Conservation (phyloP, 768 basidiomycete species). For the Hemileccinum impolitum region DNA sequence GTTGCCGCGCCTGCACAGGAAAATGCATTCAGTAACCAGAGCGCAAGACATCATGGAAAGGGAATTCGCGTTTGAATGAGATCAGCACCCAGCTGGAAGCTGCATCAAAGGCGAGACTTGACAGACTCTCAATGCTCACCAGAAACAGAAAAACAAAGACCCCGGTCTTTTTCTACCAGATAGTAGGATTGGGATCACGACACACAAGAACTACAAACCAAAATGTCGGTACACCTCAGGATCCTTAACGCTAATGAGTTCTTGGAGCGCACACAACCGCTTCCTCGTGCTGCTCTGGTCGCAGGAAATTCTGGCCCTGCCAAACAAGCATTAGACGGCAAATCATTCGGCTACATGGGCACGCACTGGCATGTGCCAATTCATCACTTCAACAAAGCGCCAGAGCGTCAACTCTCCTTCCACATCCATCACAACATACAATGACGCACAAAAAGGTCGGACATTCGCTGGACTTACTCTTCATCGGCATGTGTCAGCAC, state of each 20-base stretch:
- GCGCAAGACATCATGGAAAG: conserved; percentile 82
- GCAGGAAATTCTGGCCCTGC: conserved; percentile 94
- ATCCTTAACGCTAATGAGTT: conserved; percentile 91
- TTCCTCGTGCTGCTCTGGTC: conserved; percentile 99
- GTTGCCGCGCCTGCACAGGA: too few species aligned
- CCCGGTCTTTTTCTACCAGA: conserved; percentile 75
- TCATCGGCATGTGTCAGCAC: conserved; percentile 2
- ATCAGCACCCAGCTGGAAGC: conserved; percentile 79
- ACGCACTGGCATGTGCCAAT: conserved; percentile 88
- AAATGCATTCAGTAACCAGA: too few species aligned
- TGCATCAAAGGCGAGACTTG: background rate
- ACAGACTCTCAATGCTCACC: conserved; percentile 46
- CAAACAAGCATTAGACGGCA: conserved; percentile 4
- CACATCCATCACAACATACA: conserved; percentile 87
- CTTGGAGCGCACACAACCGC: conserved; percentile 84
- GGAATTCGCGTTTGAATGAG: conserved; percentile 94
- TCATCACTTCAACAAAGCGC: conserved; percentile 95
- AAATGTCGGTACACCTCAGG: conserved; percentile 92
- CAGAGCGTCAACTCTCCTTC: conserved; percentile 93
- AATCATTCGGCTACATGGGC: background rate
- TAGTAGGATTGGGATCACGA: background rate
- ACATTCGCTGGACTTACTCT: conserved; percentile 99
- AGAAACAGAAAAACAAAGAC: conserved; percentile 96
- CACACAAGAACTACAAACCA: conserved; percentile 39
- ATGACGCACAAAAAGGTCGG: conserved; percentile 89